Evolutionary conservation across 2,329 filamentous ascomycete genomes (phyloP), one percentile per base, ranked within the genome.

Genomic region (Pyrenophora tritici-repentis): DNA sequence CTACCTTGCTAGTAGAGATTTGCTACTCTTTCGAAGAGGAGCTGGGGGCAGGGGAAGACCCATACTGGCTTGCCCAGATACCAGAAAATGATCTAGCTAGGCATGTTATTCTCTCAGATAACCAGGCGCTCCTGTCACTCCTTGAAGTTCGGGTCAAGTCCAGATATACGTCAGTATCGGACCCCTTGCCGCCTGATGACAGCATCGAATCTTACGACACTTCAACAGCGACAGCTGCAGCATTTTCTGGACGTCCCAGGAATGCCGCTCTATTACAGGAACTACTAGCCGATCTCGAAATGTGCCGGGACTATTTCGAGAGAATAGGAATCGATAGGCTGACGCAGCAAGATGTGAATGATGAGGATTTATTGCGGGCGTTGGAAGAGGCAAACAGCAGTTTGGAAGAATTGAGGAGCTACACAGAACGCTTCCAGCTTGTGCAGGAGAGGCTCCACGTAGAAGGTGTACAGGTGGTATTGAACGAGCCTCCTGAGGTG

Each of bases 81-180:
- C 51, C 67, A 39, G 62, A 70, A 24, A 40, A 59, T 5, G 77
- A 84, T 60, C 81, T 90, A 47, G 89, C 88, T 2, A 83, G 92
- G 36, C 89, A 95, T 67, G 83, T 90, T 17, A 86, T 92, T 51
- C 81, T 96, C 7, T 88, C 90, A 24, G 89, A 92, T 59, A 84
- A 86, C 3, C 88, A 87, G 1, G 76, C 80, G 1, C 80, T 96
- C 17, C 87, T 93, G 62, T 81, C 83, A 0, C 77, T 88, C 33
- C 80, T 94, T 6, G 90, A 91, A 1, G 79, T 80, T 1, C 74
- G 77, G 7, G 81, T 90, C 62, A 85, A 91, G 46, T 56, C 64
- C 10, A 62, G 62, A 31, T 71, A 62, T 46, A 68, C 70, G 2
- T 91, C 88, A 56, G 84, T 90, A 14, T 94, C 90, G 17, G 92